Evolutionary conservation across 2,329 filamentous ascomycete genomes (phyloP), one percentile per base, ranked within the genome.

Genomic region (Endocalyx cinctus): DNA sequence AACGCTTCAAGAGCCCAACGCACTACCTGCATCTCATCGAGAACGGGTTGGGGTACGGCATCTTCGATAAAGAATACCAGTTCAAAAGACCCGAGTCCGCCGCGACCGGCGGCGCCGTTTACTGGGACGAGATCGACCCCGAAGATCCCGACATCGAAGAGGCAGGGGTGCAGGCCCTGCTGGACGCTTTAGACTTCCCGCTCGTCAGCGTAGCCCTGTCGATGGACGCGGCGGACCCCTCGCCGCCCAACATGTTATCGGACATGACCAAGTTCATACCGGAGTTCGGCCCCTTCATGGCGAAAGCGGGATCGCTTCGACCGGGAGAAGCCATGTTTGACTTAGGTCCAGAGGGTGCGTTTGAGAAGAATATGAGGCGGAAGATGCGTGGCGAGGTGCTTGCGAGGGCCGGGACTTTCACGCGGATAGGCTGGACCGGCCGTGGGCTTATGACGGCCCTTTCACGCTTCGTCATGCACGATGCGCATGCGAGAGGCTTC

Each of bases 41-140:
- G 22, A 50, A 43, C 25, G 46, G 45, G n/a, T 42, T 50, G 10
- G 49, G 45, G 2, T 51, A 44, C 31, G 42, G 37, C 27, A 37
- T 51, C 15, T 50, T 41, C 38, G 46, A 51, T 27, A 48, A 43
- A 27, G 40, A 50, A 19, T 51, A 48, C 25, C 33, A 34, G 10
- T 50, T 44, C 31, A 46, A 41, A 33, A 34, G 33, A 6, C 33
- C 45, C 8, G 45, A 45, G 33, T 48, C 46, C 5, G 41, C 33
- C 7, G 34, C 32, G 2, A 42, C 34, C 7, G 43, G 48, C 10
- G 48, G 46, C 7, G 37, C 30, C 4, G 37, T 45, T 20, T 48
- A 47, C 36, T 51, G 48, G 46, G 29, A 42, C 11, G 45, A 48
- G 16, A 41, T 50, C 27, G 42, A 51, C 18, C 32, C 43, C 7